phyloP scores from a whole-genome alignment of 1,139 yeast species.

The Pichia sp. region DNA sequence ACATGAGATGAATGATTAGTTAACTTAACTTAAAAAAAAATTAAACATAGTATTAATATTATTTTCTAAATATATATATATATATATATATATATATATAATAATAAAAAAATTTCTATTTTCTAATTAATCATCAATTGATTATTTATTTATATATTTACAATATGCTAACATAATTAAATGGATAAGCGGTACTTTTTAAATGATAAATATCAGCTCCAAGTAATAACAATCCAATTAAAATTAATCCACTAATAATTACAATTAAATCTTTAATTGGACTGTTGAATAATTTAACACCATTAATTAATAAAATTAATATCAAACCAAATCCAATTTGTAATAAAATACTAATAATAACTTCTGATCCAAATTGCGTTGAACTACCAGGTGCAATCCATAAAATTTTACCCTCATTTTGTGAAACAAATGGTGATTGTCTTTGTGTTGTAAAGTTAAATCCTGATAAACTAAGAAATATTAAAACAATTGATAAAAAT shows the following conservation, averaged over 20 bases:
- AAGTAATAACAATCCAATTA: slow-evolving; percentile 32
- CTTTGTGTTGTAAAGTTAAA: slow-evolving; percentile 56
- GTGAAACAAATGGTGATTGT: slow-evolving; percentile 58
- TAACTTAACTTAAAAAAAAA: too few relatives aligned
- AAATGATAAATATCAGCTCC: slow-evolving; percentile 32
- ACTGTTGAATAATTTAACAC: slow-evolving; percentile 9
- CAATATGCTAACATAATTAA: slow-evolving; percentile 17
- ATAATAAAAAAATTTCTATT: not conserved
- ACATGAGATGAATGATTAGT: slow-evolving; percentile 2
- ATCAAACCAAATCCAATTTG: slow-evolving; percentile 42
- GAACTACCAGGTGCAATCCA: slow-evolving; percentile 57
- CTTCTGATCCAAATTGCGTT: slow-evolving; percentile 67
- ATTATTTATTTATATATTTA: not conserved
- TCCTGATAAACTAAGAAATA: slow-evolving; percentile 50
- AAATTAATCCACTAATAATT: slow-evolving; percentile 20
- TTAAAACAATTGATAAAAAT: slow-evolving; percentile 35
- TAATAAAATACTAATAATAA: slow-evolving; percentile 40
- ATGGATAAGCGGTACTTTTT: slow-evolving; percentile 37
- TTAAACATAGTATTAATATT: too few relatives aligned
- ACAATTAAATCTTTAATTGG: slow-evolving; percentile 15
- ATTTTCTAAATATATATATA: not conserved
- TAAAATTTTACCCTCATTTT: slow-evolving; percentile 34
- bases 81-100: not conserved
- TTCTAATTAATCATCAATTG: not conserved
- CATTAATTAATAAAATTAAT: slow-evolving; percentile 33